Conservation (phyloP, 75 land plant genomes). For the Cryptomeria japonica region DNA sequence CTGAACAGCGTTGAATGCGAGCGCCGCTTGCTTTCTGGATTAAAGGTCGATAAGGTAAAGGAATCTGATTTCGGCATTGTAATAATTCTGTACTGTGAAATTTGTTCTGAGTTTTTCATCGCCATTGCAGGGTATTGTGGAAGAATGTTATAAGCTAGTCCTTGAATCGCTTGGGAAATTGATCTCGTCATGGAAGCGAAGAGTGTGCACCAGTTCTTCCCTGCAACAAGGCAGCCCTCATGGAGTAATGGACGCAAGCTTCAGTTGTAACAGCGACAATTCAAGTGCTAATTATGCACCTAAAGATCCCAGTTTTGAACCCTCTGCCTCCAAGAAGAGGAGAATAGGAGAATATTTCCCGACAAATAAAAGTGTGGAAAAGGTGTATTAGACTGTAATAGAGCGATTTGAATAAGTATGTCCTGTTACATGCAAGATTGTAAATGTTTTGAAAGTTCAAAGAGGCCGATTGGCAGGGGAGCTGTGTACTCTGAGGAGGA, state of each 20-base stretch:
- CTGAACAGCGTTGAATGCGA: neutral
- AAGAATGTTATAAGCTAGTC: neutral
- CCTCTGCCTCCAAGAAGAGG: neutral
- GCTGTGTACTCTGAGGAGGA: no score
- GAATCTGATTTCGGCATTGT: neutral
- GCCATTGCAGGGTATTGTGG: neutral
- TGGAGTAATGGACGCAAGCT: neutral
- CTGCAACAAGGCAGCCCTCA: neutral
- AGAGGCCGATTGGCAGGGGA: no score
- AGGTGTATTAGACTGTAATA: neutral
- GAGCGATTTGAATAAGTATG: neutral
- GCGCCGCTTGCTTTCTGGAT: neutral
- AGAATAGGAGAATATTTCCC: neutral
- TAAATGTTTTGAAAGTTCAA: neutral
- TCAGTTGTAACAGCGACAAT: neutral
- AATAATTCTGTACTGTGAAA: neutral
- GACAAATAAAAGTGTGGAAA: neutral
- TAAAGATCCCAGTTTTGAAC: neutral
- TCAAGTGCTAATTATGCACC: neutral
- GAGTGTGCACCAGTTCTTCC: neutral
- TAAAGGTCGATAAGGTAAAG: slow-evolving; percentile 6
- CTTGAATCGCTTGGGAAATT: neutral
- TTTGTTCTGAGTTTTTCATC: neutral
- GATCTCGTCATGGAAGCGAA: neutral
- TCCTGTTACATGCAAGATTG: neutral